Evolutionary conservation across 1,284 basidiomycete species (phyloP), one percentile per base, ranked within the genome.

Genomic region (Dichomitus squalens): DNA sequence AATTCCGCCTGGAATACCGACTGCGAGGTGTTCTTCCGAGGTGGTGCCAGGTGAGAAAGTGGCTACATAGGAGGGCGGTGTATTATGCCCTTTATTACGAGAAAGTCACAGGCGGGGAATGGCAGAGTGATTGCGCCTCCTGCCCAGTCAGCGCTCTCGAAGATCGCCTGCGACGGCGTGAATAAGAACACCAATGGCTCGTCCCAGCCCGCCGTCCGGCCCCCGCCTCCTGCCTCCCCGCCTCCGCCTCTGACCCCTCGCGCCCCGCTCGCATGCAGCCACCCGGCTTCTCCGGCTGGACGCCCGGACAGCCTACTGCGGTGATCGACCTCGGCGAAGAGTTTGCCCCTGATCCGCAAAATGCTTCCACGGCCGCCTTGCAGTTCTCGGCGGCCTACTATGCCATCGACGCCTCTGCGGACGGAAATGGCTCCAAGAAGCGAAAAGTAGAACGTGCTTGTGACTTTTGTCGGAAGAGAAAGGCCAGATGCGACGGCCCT

Each of bases 401-500:
- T 51, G 55, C 65, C 29, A 46, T 64, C 55, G 69, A 67, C 65
- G 59, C 66, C 14, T 66, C 66, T 35, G 51, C 55, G 3, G 60
- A 64, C n/a, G 57, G 63, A 16, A 63, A 62, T 34, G 58, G 60
- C 25, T 61, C 61, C 71, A 84, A 79, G 73, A 84, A 76, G 60
- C 80, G 82, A 53, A 85, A 82, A 68, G 74, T 82, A n/a, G 84
- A 87, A 34, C 77, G 87, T 27, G 87, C 87, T n/a, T 90, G 87
- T 66, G 87, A 90, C 67, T 80, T 79, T 46, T 90, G 88, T 69
- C 77, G 88, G 9, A 77, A 81, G 39, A 77, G 84, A 50, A 90
- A 90, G 72, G 86, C 84, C 27, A 84, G 82, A 66, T 90, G 88
- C 64, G 87, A 90, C 68, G 88, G 88, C 9, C 81, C 86, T 8